Evolutionary conservation across 495 filamentous ascomycete species (phyloP).

Genomic region (Bacidia rubella): DNA sequence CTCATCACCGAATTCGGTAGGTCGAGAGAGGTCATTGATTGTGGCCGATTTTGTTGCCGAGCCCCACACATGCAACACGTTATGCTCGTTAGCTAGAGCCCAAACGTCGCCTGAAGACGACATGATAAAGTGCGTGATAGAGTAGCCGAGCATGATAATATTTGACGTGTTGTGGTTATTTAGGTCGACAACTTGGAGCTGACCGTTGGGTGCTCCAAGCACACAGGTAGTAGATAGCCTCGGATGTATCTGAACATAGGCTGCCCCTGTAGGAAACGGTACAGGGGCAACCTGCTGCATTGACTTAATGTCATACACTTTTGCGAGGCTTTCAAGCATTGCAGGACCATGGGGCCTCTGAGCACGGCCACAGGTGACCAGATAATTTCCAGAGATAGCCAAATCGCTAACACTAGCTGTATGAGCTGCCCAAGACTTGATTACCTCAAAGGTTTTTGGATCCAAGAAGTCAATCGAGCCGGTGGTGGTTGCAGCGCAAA

Average conservation of each 20-base stretch:
- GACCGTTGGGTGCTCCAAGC: constrained; percentile 75
- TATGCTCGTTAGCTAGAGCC: constrained; percentile 65
- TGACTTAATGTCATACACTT: constrained; percentile 87
- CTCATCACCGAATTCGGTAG: constrained; percentile 63
- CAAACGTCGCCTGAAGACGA: constrained; percentile 84
- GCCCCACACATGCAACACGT: constrained; percentile 78
- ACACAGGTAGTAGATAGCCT: constrained; percentile 85
- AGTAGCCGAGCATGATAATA: constrained; percentile 59
- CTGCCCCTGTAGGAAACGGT: constrained; percentile 80
- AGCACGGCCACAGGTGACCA: constrained; percentile 92
- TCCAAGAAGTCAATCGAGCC: constrained; percentile 80
- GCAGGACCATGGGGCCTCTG: constrained; percentile 46
- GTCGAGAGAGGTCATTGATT: constrained; percentile 72
- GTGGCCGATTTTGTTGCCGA: constrained; percentile 68
- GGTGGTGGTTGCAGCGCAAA: constrained; percentile 79
- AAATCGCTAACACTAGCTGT: constrained; percentile 78
- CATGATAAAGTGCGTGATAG: constrained; percentile 65
- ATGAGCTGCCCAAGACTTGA: constrained; percentile 83
- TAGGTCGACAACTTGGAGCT: constrained; percentile 87
- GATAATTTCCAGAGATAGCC: constrained; percentile 81
- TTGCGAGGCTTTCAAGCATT: constrained; percentile 79
- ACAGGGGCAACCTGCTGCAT: constrained; percentile 73
- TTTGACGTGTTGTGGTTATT: constrained; percentile 86
- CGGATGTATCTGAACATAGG: constrained; percentile 90
- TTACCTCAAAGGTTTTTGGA: constrained; percentile 54